Conservation (phyloP, 192 early-diverging fungal species). For the Geosiphon pyriformis region DNA sequence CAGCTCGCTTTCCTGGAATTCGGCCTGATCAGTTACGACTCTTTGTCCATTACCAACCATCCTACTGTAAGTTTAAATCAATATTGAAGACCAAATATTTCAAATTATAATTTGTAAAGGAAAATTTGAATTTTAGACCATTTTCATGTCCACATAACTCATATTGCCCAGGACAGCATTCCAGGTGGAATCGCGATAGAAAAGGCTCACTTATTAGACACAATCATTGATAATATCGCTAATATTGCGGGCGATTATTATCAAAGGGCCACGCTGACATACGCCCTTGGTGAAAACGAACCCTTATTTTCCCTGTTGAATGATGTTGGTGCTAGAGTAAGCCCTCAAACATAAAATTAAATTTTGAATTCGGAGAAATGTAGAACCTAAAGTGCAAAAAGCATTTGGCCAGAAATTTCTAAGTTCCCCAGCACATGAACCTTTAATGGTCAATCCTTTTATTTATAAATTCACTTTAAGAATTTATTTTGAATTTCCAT, state of each 20-base stretch:
- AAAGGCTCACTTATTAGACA: conserved; percentile 66
- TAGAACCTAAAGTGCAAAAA: too few species aligned
- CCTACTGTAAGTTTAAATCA: conserved; percentile 52
- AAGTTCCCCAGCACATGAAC: too few species aligned
- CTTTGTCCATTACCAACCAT: conserved; percentile 78
- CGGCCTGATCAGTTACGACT: conserved; percentile 54
- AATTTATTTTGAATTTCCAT: too few species aligned
- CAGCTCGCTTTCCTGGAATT: conserved; percentile 42
- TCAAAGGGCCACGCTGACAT: conserved; percentile 53
- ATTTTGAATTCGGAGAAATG: too few species aligned
- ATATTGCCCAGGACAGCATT: conserved; percentile 49
- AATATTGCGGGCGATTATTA: conserved; percentile 62
- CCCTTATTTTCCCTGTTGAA: conserved; percentile 12
- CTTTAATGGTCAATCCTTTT: too few species aligned
- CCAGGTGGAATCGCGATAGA: conserved; percentile 52
- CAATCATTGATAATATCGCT: conserved; percentile 62
- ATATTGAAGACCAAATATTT: neutral
- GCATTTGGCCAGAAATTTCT: too few species aligned
- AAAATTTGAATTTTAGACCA: conserved; percentile 43
- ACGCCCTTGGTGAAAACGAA: conserved; percentile 51
- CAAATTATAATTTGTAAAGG: neutral
- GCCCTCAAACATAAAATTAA: too few species aligned
- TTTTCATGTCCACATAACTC: conserved; percentile 74
- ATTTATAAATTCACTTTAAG: too few species aligned
- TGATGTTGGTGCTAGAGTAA: conserved; percentile 17